These are phyloP conservation scores for Gloeopeniophorella convolvens DNA, from an alignment of 768 basidiomycete genomes.

Conservation along the genomic window DNA sequence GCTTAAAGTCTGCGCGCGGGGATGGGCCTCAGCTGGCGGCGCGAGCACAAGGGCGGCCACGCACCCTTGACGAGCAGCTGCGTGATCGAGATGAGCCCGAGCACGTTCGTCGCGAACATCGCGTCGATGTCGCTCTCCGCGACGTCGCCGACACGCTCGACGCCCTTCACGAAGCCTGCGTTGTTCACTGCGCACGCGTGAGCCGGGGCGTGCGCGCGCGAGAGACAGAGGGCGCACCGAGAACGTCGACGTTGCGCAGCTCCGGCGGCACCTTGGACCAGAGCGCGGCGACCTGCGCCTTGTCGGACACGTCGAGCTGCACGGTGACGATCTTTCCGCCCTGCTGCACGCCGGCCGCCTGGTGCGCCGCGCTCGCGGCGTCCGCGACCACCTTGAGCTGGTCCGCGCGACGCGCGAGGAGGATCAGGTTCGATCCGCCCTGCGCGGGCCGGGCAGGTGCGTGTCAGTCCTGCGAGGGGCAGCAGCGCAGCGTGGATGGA, in stretches of 20 bases:
- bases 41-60: constrained; percentile 40
- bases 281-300: constrained; percentile 58
- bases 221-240: constrained; percentile 47
- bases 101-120: constrained; percentile 49
- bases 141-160: constrained; percentile 82
- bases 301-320: constrained; percentile 77
- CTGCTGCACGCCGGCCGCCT: constrained; percentile 59
- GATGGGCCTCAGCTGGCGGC: constrained; percentile 27
- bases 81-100: constrained; percentile 79
- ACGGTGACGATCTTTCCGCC: constrained; percentile 76
- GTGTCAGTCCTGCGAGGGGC: neutral
- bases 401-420: constrained; percentile 73
- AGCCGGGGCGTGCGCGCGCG: neutral
- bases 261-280: constrained; percentile 66
- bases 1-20: constrained; percentile 23
- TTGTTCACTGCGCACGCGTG: constrained; percentile 45
- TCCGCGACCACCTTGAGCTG: constrained; percentile 64
- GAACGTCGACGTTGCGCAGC: constrained; percentile 71
- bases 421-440: constrained; percentile 85
- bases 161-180: constrained; percentile 87
- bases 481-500: neutral
- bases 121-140: constrained; percentile 70
- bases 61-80: constrained; percentile 45
- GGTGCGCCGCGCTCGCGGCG: constrained; percentile 61
- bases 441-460: constrained; percentile 24